A percentile compares a stretch with the other conserved stretches of the same genome.
Conservation (phyloP, 192 early-diverging fungal genomes). For the Kappamyces sp. region DNA sequence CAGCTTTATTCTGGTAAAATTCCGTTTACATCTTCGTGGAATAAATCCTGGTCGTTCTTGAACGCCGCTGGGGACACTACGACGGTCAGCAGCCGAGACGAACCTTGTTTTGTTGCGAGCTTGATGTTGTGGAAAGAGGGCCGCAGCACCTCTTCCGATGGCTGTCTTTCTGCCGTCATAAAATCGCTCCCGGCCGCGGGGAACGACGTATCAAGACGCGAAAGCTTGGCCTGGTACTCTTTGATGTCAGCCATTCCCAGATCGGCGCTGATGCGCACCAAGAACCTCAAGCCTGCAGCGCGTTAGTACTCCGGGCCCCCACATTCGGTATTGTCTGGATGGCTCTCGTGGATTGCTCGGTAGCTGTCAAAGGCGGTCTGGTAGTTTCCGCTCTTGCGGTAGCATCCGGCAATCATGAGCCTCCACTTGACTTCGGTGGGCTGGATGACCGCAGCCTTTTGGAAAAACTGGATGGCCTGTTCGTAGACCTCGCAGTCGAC, state of each 20-base stretch:
- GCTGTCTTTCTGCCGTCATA: neutral
- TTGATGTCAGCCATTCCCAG: constrained; percentile 51
- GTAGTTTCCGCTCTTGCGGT: constrained; percentile 47
- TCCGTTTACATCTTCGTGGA: no score
- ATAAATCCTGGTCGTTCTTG: no score
- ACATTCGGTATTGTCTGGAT: constrained; percentile 56
- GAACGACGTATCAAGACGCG: constrained; percentile 32
- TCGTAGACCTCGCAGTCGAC: constrained; percentile 60
- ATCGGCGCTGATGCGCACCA: constrained; percentile 56
- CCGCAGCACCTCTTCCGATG: neutral
- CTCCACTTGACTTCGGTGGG: constrained; percentile 51
- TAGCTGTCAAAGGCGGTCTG: constrained; percentile 51
- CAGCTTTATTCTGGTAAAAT: no score
- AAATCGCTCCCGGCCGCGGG: neutral
- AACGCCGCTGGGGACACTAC: no score
- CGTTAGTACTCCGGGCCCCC: neutral
- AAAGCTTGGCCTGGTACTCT: constrained; percentile 44
- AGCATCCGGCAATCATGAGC: constrained; percentile 55
- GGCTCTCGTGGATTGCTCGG: constrained; percentile 45
- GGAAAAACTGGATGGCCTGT: constrained; percentile 54
- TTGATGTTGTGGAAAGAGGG: neutral
- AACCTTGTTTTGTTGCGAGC: no score
- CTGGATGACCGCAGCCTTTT: constrained; percentile 42
- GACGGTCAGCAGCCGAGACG: no score
- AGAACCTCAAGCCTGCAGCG: constrained; percentile 43